These are phyloP conservation scores for Thymus quinquecostatus DNA, from an alignment of 257 asterid genomes.

Conservation along the genomic window DNA sequence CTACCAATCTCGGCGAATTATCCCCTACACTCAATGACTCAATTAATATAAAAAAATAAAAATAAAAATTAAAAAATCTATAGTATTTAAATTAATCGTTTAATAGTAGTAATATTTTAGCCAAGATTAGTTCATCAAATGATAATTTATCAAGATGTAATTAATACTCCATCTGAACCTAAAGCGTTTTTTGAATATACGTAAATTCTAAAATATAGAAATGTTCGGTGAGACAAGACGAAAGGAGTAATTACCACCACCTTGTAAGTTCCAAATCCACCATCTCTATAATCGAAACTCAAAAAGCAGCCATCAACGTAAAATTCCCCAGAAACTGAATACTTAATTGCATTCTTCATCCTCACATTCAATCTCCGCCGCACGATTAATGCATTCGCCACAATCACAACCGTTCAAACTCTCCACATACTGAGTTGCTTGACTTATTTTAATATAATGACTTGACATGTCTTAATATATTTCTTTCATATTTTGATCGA, in stretches of 20 bases:
- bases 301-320: slow-evolving; percentile 62
- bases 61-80: too few species aligned
- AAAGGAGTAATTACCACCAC: slow-evolving; percentile 39
- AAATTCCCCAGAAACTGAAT: slow-evolving; percentile 56
- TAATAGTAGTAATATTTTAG: too few species aligned
- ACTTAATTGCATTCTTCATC: slow-evolving; percentile 45
- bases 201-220: too few species aligned
- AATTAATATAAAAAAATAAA: neutral
- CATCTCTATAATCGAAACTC: slow-evolving; percentile 38
- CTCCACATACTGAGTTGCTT: slow-evolving; percentile 50
- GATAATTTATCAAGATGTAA: too few species aligned
- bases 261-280: slow-evolving; percentile 20
- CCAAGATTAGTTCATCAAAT: too few species aligned
- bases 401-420: slow-evolving; percentile 60
- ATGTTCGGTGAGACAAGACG: too few species aligned
- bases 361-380: slow-evolving; percentile 45
- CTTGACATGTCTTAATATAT: too few species aligned
- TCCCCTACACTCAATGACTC: neutral
- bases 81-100: too few species aligned
- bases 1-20: slow-evolving; percentile 43
- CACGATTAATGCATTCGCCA: slow-evolving; percentile 55
- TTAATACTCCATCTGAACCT: too few species aligned
- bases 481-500: too few species aligned
- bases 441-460: too few species aligned
- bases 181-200: too few species aligned